Evolutionary conservation across 495 filamentous ascomycete genomes (phyloP), one percentile per base, ranked within the genome.

Genomic region (Daldinia decipiens): DNA sequence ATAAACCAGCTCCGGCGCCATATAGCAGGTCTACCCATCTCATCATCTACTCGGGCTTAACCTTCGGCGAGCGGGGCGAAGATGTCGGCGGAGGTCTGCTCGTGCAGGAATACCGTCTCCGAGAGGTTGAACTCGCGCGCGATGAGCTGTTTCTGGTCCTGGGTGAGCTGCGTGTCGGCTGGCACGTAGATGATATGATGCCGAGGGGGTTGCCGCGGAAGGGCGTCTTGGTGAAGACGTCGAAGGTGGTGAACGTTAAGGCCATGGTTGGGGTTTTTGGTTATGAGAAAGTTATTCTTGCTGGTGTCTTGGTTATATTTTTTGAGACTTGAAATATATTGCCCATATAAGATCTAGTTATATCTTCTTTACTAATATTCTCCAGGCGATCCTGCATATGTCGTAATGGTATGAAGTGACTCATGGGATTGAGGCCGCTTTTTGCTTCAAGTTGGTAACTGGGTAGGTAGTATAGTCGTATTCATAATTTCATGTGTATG

Each of bases 61-160:
- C n/a, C 19, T 11, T 47, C 91, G 24, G 71, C 68, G 31, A 80
- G 74, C 7, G 82, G 76, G 21, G 87, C 88, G 83, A 92, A 92
- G 80, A 93, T 94, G 78, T 92, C 66, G 1, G 29, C 57, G 29
- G 73, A 47, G 34, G 71, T 45, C 50, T 72, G 67, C 17, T 82
- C 79, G 74, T 92, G 87, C 9, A 95, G 79, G 79, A 94, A 95
- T 67, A 93, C 89, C 4, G 88, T 93, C 39, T 40, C n/a, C 15
- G 15, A n/a, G 7, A 40, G 39, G 39, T 40, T 40, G 0, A 40
- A 4, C 9, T 40, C 39, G 3, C 43, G 43, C 43, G 43, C 43
- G 2, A 47, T 24, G 43, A 47, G 43, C 43, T 47, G 17, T 5
- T 47, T 47, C 9, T 47, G 43, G 19, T 21, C 17, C 8, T 47